Evolutionary conservation across 441 rosid species (phyloP), one percentile per base, ranked within the genome.

Genomic region (Populus hybrid): DNA sequence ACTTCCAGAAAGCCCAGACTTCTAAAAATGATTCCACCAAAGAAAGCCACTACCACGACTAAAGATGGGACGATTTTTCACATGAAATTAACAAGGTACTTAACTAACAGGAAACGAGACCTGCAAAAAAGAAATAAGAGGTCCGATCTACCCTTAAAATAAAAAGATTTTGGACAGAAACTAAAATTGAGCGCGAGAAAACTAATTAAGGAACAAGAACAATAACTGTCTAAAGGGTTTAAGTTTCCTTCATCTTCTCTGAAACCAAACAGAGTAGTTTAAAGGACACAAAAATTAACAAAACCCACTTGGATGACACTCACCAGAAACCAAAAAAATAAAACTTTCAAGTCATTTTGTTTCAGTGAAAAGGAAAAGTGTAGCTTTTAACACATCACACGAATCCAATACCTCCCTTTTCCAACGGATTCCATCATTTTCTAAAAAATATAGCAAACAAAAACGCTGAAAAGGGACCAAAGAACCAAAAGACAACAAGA

Each of bases 121-220:
- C 8, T 61, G 66, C 66, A 5, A 16, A 38, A 42, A 11, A n/a
- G 36, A 4, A 16, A 28, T 1, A 0, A 66, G 3, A 77, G 64
- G 28, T 71, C 74, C 63, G 79, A 70, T 71, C 42, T 6, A 38
- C 40, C 26, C 21, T 36, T 12, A 23, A 73, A 73, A 23, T 50
- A 18, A 12, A n/a, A 2, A 24, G 24, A 8, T 12, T 59, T 8
- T n/a, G 21, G 11, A 59, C 23, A 59, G n/a, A 59, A n/a, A 61
- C 5, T 3, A 21, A 10, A 20, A 9, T 10, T 30, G 26, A n/a
- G 23, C 7, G 3, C 1, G 40, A 30, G 32, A 24, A 23, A 42
- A 12, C 4, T 21, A 70, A 72, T 14, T 2, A 6, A 72, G n/a
- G 12, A 18, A 57, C 14, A 53, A 20, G 18, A 4, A 14, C 5